Evolutionary conservation across 2,329 filamentous ascomycete species (phyloP).

Genomic region (Pseudogymnoascus sp.): DNA sequence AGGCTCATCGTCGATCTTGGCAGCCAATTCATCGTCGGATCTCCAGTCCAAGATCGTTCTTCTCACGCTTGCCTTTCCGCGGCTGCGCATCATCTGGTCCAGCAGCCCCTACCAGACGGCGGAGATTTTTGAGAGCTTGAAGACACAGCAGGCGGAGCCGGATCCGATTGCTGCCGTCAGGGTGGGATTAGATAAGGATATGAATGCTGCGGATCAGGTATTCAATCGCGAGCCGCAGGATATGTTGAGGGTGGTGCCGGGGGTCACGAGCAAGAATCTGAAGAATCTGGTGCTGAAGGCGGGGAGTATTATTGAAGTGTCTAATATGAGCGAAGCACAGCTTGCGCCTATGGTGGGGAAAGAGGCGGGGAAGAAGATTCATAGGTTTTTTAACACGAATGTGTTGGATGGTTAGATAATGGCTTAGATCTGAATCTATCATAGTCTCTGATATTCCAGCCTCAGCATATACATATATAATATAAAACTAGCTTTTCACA

Average conservation of each 20-base stretch:
- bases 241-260: slow-evolving; percentile 78
- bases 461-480: neutral
- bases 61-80: slow-evolving; percentile 83
- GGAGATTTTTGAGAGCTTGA: slow-evolving; percentile 91
- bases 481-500: neutral
- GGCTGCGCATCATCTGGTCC: slow-evolving; percentile 87
- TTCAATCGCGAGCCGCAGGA: slow-evolving; percentile 85
- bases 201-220: slow-evolving; percentile 54
- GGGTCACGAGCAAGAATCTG: slow-evolving; percentile 71
- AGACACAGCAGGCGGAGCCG: slow-evolving; percentile 81
- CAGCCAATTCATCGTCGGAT: slow-evolving; percentile 58
- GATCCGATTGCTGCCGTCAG: slow-evolving; percentile 82
- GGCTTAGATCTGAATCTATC: neutral
- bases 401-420: slow-evolving; percentile 9
- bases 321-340: slow-evolving; percentile 72
- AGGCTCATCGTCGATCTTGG: slow-evolving; percentile 48
- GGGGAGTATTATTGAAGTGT: slow-evolving; percentile 71
- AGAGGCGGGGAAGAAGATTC: slow-evolving; percentile 67
- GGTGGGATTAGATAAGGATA: slow-evolving; percentile 62
- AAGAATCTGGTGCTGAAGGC: slow-evolving; percentile 62
- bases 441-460: neutral
- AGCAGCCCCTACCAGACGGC: slow-evolving; percentile 90
- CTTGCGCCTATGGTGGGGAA: slow-evolving; percentile 67
- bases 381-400: slow-evolving; percentile 63
- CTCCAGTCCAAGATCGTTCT: slow-evolving; percentile 88